phyloP scores from a whole-genome alignment of 495 filamentous ascomycete species.

The Penicillium dipodomyicola region DNA sequence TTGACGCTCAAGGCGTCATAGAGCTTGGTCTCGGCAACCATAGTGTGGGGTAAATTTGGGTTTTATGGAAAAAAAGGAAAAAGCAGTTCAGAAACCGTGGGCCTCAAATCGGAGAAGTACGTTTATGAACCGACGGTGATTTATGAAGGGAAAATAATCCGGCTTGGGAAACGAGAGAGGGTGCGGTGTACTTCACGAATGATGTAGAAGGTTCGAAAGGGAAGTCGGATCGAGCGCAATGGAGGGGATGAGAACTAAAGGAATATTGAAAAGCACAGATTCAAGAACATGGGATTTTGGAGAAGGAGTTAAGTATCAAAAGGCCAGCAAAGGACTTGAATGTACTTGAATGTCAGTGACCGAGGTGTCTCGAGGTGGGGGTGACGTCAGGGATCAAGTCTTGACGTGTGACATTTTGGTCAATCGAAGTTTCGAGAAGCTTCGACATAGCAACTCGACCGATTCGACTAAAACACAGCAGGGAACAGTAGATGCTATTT shows the following conservation, averaged over 20 bases:
- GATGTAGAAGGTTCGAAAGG: slow-evolving; percentile 40
- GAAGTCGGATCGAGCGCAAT: slow-evolving; percentile 5
- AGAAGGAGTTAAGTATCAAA: slow-evolving; percentile 7
- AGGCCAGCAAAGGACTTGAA: neutral
- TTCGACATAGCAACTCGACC: slow-evolving; percentile 18
- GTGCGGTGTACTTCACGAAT: slow-evolving; percentile 32
- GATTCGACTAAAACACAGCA: no score
- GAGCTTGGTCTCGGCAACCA: slow-evolving; percentile 86
- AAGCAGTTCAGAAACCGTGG: slow-evolving; percentile 8
- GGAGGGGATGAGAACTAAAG: neutral
- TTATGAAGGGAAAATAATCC: slow-evolving; percentile 9
- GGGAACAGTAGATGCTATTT: neutral
- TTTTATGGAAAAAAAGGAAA: slow-evolving; percentile 10
- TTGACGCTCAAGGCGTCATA: slow-evolving; percentile 77
- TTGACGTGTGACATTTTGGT: slow-evolving; percentile 31
- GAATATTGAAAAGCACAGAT: neutral
- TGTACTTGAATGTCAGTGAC: neutral
- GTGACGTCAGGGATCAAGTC: slow-evolving; percentile 29
- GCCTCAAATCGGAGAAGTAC: neutral
- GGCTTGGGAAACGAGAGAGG: slow-evolving; percentile 5
- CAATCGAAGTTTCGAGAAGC: slow-evolving; percentile 40
- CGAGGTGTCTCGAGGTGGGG: slow-evolving; percentile 22
- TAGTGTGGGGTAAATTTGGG: slow-evolving; percentile 36
- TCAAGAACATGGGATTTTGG: slow-evolving; percentile 11
- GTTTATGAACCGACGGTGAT: slow-evolving; percentile 19